phyloP scores from a whole-genome alignment of 2,329 filamentous ascomycete species.

The Fusarium praegraminearum region DNA sequence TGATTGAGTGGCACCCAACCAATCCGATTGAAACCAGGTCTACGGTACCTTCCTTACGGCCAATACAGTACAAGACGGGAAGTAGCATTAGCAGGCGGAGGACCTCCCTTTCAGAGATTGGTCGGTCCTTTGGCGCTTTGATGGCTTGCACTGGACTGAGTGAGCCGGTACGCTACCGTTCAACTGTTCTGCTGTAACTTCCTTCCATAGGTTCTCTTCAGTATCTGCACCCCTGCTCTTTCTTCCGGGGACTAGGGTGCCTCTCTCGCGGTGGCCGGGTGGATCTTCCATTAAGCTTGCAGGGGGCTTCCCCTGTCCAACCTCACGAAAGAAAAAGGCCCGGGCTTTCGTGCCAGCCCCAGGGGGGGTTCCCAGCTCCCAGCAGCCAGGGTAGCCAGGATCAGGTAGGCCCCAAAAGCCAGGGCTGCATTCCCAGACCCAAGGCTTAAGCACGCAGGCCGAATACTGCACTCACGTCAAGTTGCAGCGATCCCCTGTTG shows the following conservation, averaged over 20 bases:
- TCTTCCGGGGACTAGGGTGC: slow-evolving; percentile 30
- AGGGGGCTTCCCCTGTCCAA: slow-evolving; percentile 24
- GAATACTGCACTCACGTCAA: slow-evolving; percentile 14
- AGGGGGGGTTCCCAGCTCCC: slow-evolving; percentile 6
- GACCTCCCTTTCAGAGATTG: slow-evolving; percentile 41
- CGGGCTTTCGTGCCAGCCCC: slow-evolving; percentile 28
- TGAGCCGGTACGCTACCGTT: slow-evolving; percentile 28
- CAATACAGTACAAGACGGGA: slow-evolving; percentile 26
- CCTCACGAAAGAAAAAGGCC: slow-evolving; percentile 23
- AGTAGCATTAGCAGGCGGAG: slow-evolving; percentile 41
- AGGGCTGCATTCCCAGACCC: slow-evolving; percentile 30
- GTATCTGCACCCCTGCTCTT: slow-evolving; percentile 33
- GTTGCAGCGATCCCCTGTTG: slow-evolving; percentile 21
- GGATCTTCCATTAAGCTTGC: slow-evolving; percentile 36
- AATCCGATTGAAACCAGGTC: slow-evolving; percentile 33
- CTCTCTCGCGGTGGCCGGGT: slow-evolving; percentile 40
- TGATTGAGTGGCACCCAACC: slow-evolving; percentile 36
- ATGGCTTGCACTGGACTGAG: slow-evolving; percentile 22
- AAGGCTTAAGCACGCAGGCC: slow-evolving; percentile 15
- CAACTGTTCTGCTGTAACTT: slow-evolving; percentile 3
- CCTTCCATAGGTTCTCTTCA: slow-evolving; percentile 14
- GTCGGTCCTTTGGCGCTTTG: slow-evolving; percentile 26
- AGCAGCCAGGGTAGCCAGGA: slow-evolving; percentile 7
- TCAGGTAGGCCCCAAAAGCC: slow-evolving; percentile 6
- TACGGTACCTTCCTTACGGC: slow-evolving; percentile 32